A percentile compares a stretch with the other conserved stretches of the same genome.
These are phyloP conservation scores for Acanthamoeba culbertsoni DNA, from an alignment of 208 protist species.

Conservation along the genomic window DNA sequence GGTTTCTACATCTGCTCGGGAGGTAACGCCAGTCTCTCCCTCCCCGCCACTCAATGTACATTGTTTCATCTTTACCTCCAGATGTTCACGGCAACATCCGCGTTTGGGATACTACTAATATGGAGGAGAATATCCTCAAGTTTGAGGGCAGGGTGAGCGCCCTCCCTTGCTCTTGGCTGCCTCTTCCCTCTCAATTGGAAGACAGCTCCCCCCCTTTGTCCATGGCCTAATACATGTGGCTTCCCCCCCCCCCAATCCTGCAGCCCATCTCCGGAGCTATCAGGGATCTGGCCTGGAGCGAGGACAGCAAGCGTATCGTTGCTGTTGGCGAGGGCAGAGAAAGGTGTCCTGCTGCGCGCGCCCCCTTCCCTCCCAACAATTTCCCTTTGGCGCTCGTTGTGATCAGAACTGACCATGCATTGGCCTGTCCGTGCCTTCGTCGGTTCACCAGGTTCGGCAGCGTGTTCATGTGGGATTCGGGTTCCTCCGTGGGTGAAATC, in stretches of 20 bases:
- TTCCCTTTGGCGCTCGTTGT: background rate
- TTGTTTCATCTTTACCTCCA: background rate
- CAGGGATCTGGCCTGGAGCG: slow-evolving; percentile 81
- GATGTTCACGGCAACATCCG: slow-evolving; percentile 75
- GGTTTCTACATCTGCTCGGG: slow-evolving; percentile 82
- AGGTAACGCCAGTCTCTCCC: background rate
- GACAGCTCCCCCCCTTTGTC: too few relatives aligned
- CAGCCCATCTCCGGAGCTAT: slow-evolving; percentile 69
- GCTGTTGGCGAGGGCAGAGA: slow-evolving; percentile 83
- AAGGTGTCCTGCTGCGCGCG: slow-evolving; percentile 36
- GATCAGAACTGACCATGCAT: background rate
- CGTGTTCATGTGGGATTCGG: slow-evolving; percentile 82
- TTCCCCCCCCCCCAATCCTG: background rate
- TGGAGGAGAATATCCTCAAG: slow-evolving; percentile 78
- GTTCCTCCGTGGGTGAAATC: slow-evolving; percentile 81
- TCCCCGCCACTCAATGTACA: background rate
- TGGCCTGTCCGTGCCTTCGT: background rate
- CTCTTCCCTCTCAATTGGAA: background rate
- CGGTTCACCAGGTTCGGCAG: slow-evolving; percentile 69
- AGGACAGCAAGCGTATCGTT: slow-evolving; percentile 83
- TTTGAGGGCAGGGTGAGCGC: slow-evolving; percentile 52
- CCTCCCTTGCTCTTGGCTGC: background rate
- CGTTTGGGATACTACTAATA: slow-evolving; percentile 83
- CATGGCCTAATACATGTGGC: too few relatives aligned
- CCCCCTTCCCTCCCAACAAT: background rate